Evolutionary conservation across 805 yeast genomes (phyloP).

Genomic region (Suhomyces xylopsoci): DNA sequence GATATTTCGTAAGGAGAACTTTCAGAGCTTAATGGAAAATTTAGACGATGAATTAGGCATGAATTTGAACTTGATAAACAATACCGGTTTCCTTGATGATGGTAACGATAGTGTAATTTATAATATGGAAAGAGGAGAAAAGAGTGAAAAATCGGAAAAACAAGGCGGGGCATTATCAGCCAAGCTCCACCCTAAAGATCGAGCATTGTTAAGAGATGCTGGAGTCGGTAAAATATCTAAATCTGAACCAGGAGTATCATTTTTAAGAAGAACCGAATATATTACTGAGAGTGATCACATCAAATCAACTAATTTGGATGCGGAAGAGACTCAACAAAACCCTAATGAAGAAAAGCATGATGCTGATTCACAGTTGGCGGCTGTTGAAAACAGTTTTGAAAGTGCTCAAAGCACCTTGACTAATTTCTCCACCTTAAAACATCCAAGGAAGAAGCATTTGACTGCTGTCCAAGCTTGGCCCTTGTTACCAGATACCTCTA

Average conservation of each 20-base stretch:
- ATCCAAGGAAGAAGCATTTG: constrained; percentile 73
- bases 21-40: constrained; percentile 54
- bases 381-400: constrained; percentile 79
- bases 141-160: constrained; percentile 6
- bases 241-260: constrained; percentile 59
- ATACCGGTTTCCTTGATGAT: constrained; percentile 66
- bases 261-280: constrained; percentile 92
- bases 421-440: constrained; percentile 48
- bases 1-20: constrained; percentile 70
- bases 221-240: constrained; percentile 45
- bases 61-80: constrained; percentile 66
- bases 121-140: constrained; percentile 13
- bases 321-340: constrained; percentile 16
- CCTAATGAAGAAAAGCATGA: constrained; percentile 36
- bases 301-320: constrained; percentile 24
- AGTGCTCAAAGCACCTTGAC: constrained; percentile 48
- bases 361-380: constrained; percentile 60
- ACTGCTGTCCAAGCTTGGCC: constrained; percentile 78
- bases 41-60: constrained; percentile 68
- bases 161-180: constrained; percentile 21
- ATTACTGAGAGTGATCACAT: constrained; percentile 58
- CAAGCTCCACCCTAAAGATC: constrained; percentile 71
- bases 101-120: constrained; percentile 47
- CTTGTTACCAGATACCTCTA: constrained; percentile 85
- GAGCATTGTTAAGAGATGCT: constrained; percentile 77